Conservation (phyloP, 176 grass and related monocot genomes). For the Zizania latifolia region DNA sequence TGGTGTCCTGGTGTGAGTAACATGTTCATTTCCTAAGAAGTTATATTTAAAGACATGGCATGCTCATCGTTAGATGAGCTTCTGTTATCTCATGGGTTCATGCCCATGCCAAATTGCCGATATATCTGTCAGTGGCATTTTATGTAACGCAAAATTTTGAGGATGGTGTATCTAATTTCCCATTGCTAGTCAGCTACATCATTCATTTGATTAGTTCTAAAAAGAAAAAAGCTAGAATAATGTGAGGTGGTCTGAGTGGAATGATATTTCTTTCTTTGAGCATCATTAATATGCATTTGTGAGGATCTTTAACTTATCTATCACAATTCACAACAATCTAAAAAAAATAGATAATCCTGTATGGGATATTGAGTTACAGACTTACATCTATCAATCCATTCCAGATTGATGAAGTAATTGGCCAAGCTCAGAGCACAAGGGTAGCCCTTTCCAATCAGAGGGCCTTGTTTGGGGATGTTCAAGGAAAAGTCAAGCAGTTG, state of each 20-base stretch:
- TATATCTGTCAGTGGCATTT: not conserved
- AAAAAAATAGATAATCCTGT: not conserved
- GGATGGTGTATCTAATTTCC: not conserved
- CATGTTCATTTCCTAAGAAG: not conserved
- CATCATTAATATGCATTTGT: not conserved
- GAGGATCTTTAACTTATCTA: not conserved
- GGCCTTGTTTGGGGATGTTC: constrained; percentile 68
- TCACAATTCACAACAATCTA: not conserved
- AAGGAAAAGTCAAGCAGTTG: constrained; percentile 95
- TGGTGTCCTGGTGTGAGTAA: too few relatives aligned
- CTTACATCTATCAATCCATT: not conserved
- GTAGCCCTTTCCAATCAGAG: constrained; percentile 57
- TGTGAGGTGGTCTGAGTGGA: not conserved
- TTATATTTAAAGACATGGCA: too few relatives aligned
- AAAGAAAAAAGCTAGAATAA: not conserved
- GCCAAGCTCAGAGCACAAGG: constrained; percentile 83
- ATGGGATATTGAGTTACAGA: not conserved
- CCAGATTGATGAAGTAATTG: constrained; percentile 97
- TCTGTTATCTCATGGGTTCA: not conserved
- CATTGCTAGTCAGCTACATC: not conserved
- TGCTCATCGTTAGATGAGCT: not conserved
- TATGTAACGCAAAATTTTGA: not conserved
- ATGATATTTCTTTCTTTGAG: not conserved
- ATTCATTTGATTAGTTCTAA: not conserved
- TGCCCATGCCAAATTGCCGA: too few relatives aligned